Conservation (phyloP, 192 early-diverging fungal species). For the Coemansia sp. region DNA sequence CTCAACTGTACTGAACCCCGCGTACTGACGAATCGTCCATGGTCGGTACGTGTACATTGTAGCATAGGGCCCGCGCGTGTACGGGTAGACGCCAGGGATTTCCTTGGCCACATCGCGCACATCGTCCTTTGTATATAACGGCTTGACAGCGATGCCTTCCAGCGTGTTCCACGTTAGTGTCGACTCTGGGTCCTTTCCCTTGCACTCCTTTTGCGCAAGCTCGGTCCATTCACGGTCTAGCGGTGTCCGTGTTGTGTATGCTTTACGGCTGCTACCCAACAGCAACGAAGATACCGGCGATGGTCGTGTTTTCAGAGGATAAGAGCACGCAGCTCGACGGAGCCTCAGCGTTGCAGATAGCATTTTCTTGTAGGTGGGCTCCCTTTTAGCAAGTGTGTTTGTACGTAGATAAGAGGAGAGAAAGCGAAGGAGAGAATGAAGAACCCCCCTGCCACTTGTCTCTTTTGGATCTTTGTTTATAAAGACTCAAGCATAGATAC, state of each 20-base stretch:
- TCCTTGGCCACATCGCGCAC: conserved; percentile 61
- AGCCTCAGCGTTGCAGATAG: neutral
- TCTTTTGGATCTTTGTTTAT: neutral
- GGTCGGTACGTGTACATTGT: conserved; percentile 83
- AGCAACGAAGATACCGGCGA: neutral
- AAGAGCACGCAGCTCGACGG: too few species aligned
- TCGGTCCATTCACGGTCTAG: conserved; percentile 73
- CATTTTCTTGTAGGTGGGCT: neutral
- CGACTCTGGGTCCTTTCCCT: conserved; percentile 77
- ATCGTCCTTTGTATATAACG: conserved; percentile 80
- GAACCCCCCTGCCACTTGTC: too few species aligned
- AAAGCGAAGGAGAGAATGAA: neutral
- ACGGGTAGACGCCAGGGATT: conserved; percentile 82
- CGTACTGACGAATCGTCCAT: conserved; percentile 89
- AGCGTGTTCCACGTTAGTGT: conserved; percentile 78
- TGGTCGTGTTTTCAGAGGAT: too few species aligned
- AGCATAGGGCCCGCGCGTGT: conserved; percentile 80
- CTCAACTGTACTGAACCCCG: conserved; percentile 91
- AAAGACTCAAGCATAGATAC: neutral
- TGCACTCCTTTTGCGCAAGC: conserved; percentile 80
- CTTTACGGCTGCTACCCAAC: neutral
- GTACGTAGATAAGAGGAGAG: neutral
- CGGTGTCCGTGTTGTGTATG: conserved; percentile 38
- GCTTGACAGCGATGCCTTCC: conserved; percentile 83
- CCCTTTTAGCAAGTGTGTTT: neutral